Conservation (phyloP, 2,329 filamentous ascomycete genomes). For the Diaporthe sp. region DNA sequence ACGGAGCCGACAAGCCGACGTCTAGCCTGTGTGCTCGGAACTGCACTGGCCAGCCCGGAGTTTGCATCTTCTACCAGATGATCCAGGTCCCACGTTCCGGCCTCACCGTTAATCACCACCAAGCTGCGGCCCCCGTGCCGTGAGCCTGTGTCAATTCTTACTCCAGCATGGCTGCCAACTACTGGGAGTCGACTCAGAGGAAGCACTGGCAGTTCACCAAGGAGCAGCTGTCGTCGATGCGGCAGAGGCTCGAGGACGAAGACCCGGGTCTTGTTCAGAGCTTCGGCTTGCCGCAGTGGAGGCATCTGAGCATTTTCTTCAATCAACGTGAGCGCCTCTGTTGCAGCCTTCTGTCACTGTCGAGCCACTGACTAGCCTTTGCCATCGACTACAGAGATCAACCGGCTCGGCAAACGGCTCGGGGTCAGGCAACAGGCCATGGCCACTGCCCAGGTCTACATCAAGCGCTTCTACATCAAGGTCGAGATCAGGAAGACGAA, state of each 20-base stretch:
- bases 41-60: not conserved
- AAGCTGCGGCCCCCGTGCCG: slow-evolving; percentile 33
- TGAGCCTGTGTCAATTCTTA: slow-evolving; percentile 42
- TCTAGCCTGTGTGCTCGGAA: not conserved
- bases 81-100: not conserved
- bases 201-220: slow-evolving; percentile 92
- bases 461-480: slow-evolving; percentile 92
- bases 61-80: not conserved
- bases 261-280: slow-evolving; percentile 81
- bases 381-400: slow-evolving; percentile 70
- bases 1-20: slow-evolving; percentile 44
- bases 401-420: slow-evolving; percentile 86
- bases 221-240: slow-evolving; percentile 80
- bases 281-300: slow-evolving; percentile 84
- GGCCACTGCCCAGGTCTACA: slow-evolving; percentile 93
- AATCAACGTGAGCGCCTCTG: slow-evolving; percentile 77
- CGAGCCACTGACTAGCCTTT: slow-evolving; percentile 26
- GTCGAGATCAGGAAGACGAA: slow-evolving; percentile 94
- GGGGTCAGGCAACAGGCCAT: slow-evolving; percentile 90
- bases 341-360: slow-evolving; percentile 5
- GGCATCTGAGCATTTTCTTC: slow-evolving; percentile 91
- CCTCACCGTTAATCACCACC: not conserved
- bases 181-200: slow-evolving; percentile 95
- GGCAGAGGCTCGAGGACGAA: slow-evolving; percentile 82
- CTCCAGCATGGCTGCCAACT: slow-evolving; percentile 86